phyloP scores from a whole-genome alignment of 2,329 filamentous ascomycete species.

The Rutstroemia sp. region DNA sequence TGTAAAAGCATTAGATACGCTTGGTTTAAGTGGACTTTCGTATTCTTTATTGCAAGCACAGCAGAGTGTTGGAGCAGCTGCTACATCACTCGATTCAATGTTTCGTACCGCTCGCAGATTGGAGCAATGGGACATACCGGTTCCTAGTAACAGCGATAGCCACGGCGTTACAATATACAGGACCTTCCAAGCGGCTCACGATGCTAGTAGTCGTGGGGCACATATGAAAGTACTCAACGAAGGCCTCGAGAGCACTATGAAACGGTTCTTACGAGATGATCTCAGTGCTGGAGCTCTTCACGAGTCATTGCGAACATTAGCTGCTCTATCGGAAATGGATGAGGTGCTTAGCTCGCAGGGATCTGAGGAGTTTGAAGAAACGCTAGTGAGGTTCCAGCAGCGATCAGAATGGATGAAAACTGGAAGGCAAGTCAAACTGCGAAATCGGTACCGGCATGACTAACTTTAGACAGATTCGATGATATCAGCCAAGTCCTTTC shows the following conservation, averaged over 20 bases:
- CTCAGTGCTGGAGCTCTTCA: slow-evolving; percentile 46
- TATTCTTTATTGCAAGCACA: slow-evolving; percentile 69
- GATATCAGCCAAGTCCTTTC: slow-evolving; percentile 77
- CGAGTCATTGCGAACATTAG: slow-evolving; percentile 53
- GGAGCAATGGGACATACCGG: slow-evolving; percentile 86
- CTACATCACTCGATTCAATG: slow-evolving; percentile 59
- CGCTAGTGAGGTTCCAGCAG: slow-evolving; percentile 55
- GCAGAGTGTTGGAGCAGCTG: slow-evolving; percentile 49
- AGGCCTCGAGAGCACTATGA: slow-evolving; percentile 54
- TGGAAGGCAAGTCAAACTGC: slow-evolving; percentile 53
- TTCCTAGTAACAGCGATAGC: slow-evolving; percentile 54
- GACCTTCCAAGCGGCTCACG: slow-evolving; percentile 71
- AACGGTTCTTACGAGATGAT: slow-evolving; percentile 42
- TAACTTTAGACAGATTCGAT: slow-evolving; percentile 48
- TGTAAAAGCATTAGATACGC: slow-evolving; percentile 67
- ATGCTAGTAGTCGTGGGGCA: slow-evolving; percentile 47
- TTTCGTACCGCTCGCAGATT: slow-evolving; percentile 74
- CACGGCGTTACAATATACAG: slow-evolving; percentile 69
- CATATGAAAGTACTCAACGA: slow-evolving; percentile 54
- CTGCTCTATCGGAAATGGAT: slow-evolving; percentile 72
- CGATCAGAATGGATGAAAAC: slow-evolving; percentile 75
- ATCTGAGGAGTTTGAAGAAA: slow-evolving; percentile 50
- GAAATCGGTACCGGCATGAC: not conserved
- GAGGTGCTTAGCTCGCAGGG: slow-evolving; percentile 61
- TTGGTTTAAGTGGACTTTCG: slow-evolving; percentile 81